Conservation (phyloP, 352 stramenopile species). For the Plasmopara muralis region DNA sequence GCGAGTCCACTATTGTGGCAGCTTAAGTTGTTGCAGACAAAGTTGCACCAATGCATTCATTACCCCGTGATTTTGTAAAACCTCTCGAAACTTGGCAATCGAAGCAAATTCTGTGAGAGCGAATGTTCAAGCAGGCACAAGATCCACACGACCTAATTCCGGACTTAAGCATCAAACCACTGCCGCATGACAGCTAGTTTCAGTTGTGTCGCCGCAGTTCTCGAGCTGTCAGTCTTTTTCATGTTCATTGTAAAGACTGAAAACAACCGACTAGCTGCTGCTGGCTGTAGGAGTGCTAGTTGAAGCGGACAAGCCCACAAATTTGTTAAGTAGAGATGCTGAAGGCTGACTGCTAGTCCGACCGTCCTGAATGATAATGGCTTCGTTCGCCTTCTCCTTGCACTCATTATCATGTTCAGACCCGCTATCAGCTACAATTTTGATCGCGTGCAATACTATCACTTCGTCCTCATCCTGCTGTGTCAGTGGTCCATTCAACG, state of each 20-base stretch:
- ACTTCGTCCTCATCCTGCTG: constrained; percentile 25
- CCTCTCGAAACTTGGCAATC: constrained; percentile 33
- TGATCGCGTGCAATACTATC: constrained; percentile 22
- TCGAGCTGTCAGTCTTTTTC: constrained; percentile 16
- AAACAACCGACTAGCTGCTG: constrained; percentile 11
- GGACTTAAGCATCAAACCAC: constrained; percentile 28
- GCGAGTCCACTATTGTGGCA: constrained; percentile 6
- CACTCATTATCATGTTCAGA: constrained; percentile 22
- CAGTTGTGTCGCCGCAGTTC: constrained; percentile 26
- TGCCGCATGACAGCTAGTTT: constrained; percentile 15
- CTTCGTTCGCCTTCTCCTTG: constrained; percentile 1
- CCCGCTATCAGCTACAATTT: constrained; percentile 33
- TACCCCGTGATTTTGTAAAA: constrained; percentile 15
- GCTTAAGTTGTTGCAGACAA: constrained; percentile 10
- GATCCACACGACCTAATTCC: constrained; percentile 47
- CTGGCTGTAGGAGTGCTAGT: constrained; percentile 8
- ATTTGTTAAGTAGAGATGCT: neutral
- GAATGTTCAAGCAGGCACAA: constrained; percentile 47
- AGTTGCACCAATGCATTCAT: constrained; percentile 4
- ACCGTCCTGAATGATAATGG: constrained; percentile 19
- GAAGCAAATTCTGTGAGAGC: constrained; percentile 36
- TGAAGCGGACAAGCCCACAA: constrained; percentile 3
- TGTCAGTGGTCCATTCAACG: constrained; percentile 21
- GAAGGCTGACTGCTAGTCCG: constrained; percentile 13
- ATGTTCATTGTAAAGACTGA: constrained; percentile 3